These are phyloP conservation scores for Salix purpurea DNA, from an alignment of 345 rosid genomes.

Conservation along the genomic window DNA sequence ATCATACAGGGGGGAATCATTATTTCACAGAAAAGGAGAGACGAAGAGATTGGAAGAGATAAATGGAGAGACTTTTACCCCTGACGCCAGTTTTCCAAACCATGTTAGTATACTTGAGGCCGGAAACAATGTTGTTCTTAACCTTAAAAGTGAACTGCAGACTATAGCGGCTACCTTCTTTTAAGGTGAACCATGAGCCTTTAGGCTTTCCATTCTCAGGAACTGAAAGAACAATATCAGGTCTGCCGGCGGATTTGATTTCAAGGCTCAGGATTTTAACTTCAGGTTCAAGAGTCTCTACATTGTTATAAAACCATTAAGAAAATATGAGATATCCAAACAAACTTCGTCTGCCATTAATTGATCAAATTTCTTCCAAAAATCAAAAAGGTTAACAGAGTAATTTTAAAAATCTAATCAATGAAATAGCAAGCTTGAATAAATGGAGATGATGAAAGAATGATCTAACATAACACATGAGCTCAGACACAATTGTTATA, in stretches of 20 bases:
- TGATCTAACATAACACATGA: neutral
- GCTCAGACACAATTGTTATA: too few species aligned
- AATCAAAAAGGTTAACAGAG: neutral
- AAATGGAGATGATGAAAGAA: neutral
- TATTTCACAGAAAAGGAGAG: neutral
- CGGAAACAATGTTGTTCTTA: slow-evolving; percentile 28
- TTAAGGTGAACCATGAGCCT: slow-evolving; percentile 32
- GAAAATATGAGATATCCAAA: neutral
- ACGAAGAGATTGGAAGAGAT: neutral
- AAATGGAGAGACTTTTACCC: slow-evolving; percentile 8
- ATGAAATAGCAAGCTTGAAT: neutral
- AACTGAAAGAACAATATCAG: slow-evolving; percentile 26
- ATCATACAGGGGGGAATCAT: neutral
- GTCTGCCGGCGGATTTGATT: slow-evolving; percentile 27
- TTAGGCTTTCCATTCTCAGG: slow-evolving; percentile 23
- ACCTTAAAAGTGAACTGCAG: slow-evolving; percentile 25
- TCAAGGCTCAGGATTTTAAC: slow-evolving; percentile 26
- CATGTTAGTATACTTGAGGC: slow-evolving; percentile 28
- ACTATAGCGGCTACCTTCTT: slow-evolving; percentile 34
- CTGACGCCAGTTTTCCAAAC: slow-evolving; percentile 37
- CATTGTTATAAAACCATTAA: neutral
- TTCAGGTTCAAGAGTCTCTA: slow-evolving; percentile 30
- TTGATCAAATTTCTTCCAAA: neutral
- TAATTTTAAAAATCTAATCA: neutral
- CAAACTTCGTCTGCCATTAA: neutral